Percentiles rank a stretch among this genome's conserved stretches.
These are phyloP conservation scores for Chrysosporium keratinophilum DNA, from an alignment of 2,329 filamentous ascomycete genomes.

Conservation along the genomic window DNA sequence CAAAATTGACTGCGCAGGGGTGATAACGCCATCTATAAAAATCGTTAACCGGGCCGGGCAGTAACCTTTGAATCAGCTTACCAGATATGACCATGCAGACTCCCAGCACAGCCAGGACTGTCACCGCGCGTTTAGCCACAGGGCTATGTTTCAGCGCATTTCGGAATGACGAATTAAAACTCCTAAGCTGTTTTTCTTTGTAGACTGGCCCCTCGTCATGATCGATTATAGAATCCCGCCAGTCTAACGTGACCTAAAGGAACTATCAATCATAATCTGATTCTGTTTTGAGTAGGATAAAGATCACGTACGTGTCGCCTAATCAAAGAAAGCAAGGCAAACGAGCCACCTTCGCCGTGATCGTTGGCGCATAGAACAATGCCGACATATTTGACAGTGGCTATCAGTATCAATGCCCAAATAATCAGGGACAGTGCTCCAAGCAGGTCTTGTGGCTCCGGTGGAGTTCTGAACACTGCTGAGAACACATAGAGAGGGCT, in stretches of 20 bases:
- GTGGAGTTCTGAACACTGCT: slow-evolving; percentile 41
- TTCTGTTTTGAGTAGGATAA: neutral
- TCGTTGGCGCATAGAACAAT: slow-evolving; percentile 47
- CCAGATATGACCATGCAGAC: slow-evolving; percentile 45
- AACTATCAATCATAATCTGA: too few relatives aligned
- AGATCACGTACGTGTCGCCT: slow-evolving; percentile 38
- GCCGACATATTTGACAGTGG: slow-evolving; percentile 48
- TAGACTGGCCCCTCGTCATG: slow-evolving; percentile 40
- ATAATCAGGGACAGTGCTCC: slow-evolving; percentile 47
- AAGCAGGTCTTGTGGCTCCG: slow-evolving; percentile 40
- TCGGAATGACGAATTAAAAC: slow-evolving; percentile 36
- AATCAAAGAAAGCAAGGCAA: slow-evolving; percentile 45
- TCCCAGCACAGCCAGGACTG: slow-evolving; percentile 35
- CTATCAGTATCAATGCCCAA: slow-evolving; percentile 47
- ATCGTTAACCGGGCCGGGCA: neutral
- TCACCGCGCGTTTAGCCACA: slow-evolving; percentile 39
- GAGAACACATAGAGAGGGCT: slow-evolving; percentile 50
- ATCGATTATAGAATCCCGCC: slow-evolving; percentile 41
- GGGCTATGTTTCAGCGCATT: slow-evolving; percentile 40
- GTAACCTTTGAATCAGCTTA: slow-evolving; percentile 6
- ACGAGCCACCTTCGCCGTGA: slow-evolving; percentile 49
- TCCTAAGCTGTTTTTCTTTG: slow-evolving; percentile 36
- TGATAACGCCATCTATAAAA: slow-evolving; percentile 42
- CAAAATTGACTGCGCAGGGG: slow-evolving; percentile 48
- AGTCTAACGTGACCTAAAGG: slow-evolving; percentile 42